Evolutionary conservation across 2,329 filamentous ascomycete species (phyloP).

Genomic region (Didymella glomerata): DNA sequence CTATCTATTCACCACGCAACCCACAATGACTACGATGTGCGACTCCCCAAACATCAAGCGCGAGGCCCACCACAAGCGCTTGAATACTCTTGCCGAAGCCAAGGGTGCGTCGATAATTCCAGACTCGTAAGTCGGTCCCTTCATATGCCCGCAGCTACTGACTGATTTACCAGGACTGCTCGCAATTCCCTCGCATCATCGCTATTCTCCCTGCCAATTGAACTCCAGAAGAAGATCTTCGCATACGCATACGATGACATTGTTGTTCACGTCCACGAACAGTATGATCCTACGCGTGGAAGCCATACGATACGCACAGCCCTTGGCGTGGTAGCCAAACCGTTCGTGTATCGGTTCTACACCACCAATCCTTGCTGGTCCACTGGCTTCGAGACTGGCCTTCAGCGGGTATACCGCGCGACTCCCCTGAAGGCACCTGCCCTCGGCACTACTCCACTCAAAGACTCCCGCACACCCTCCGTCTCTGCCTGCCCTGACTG

Average conservation of each 20-base stretch:
- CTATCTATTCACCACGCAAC: too few relatives aligned
- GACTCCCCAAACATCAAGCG: too few relatives aligned
- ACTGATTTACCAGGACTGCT: background rate
- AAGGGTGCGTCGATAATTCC: background rate
- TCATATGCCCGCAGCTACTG: background rate
- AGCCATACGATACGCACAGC: background rate
- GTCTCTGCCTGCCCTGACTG: background rate
- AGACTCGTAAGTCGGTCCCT: background rate
- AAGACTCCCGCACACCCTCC: background rate
- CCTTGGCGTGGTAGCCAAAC: background rate
- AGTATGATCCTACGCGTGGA: background rate
- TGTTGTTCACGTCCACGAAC: background rate
- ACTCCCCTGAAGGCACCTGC: background rate
- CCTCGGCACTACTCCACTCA: background rate
- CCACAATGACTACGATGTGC: too few relatives aligned
- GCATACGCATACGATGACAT: background rate
- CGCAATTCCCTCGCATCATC: background rate
- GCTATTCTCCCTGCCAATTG: too few relatives aligned
- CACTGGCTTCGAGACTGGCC: background rate
- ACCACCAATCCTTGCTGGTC: background rate
- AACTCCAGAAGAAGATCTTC: background rate
- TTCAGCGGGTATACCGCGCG: background rate
- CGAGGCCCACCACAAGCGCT: background rate
- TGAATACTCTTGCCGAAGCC: background rate
- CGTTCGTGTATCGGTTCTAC: background rate